A percentile compares a stretch with the other conserved stretches of the same genome.
Evolutionary conservation across 176 grass and related monocot genomes (phyloP).

Genomic region (Oryza officinalis): DNA sequence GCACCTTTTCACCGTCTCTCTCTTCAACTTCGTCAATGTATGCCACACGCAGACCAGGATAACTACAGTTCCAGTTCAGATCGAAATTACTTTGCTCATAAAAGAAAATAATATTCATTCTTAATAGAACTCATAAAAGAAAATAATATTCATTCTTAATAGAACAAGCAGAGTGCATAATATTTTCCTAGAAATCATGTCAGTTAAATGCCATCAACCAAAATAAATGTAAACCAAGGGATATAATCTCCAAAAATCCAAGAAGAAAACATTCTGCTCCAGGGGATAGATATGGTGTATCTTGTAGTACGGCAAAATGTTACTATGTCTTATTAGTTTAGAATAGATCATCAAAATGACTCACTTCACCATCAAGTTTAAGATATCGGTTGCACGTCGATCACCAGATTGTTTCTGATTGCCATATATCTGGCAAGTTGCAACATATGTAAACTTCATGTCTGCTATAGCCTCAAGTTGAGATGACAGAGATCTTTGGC

Average conservation of each 20-base stretch:
- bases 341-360: slow-evolving; percentile 38
- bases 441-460: slow-evolving; percentile 92
- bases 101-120: slow-evolving; percentile 1
- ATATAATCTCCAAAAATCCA: background rate
- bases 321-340: background rate
- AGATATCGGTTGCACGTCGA: slow-evolving; percentile 91
- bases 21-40: slow-evolving; percentile 99
- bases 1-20: slow-evolving; percentile 79
- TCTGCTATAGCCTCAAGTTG: slow-evolving; percentile 84
- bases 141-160: slow-evolving; percentile 20
- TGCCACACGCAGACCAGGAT: slow-evolving; percentile 84
- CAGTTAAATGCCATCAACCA: slow-evolving; percentile 32
- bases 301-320: slow-evolving; percentile 9
- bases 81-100: slow-evolving; percentile 26
- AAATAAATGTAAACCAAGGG: slow-evolving; percentile 2
- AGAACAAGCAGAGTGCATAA: background rate
- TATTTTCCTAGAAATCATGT: background rate
- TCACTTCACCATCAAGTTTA: slow-evolving; percentile 99
- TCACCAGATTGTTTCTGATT: slow-evolving; percentile 97
- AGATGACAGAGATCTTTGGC: slow-evolving; percentile 72
- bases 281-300: slow-evolving; percentile 8
- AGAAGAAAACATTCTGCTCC: slow-evolving; percentile 1
- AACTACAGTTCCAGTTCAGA: slow-evolving; percentile 62
- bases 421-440: slow-evolving; percentile 90
- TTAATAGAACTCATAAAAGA: background rate